Base-by-base conservation (phyloP, 768 basidiomycete species). In the Xerocomellus intermedius region DNA sequence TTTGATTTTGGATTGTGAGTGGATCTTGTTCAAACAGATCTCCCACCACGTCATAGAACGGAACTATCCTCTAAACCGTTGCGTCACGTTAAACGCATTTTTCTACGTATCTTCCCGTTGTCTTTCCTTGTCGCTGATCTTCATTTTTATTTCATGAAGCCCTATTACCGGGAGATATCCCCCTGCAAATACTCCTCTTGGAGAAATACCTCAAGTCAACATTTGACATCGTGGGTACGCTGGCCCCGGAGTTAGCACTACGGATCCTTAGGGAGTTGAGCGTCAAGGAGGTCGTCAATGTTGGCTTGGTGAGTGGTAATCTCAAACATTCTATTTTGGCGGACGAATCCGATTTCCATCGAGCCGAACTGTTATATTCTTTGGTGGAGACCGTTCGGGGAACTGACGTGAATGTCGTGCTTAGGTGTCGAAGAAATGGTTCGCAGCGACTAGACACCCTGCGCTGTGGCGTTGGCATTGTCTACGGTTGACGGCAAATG, bases 161-260 rank as follows among this genome's bases (percentile, higher is more conserved):
- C 12, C 84, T 87, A 70, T 77, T 91, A 58, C 92, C 93, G 0
- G 90, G 91, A 32, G 93, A 94, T 62, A 89, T 94, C 32, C 83
- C 82, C 12, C 77, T 90, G 7, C 93, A 94, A 68, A 91, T 95
- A 42, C 78, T 88, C 1, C 82, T 91, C 3, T 80, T 96, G 17
- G 83, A 94, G 69, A 91, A 92, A 69, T 94, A 96, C 61, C 80
- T 82, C 35, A 83, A 80, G 61, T 88, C 88, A 13, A 88, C 90
- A 7, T 90, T 90, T 63, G 94, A 96, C 65, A 78, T 96, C 46
- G 74, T 95, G 30, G 87, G 88, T 8, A 79, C 79, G 42, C 77
- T 95, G 17, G 78, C 86, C 0, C 85, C 85, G 0, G 79, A 85
- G 19, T 70, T 94, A 1, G 80, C 84, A 0, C 77, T 87, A 58